These are phyloP conservation scores for Pleurotus tuoliensis DNA, from an alignment of 768 basidiomycete species.

Conservation along the genomic window DNA sequence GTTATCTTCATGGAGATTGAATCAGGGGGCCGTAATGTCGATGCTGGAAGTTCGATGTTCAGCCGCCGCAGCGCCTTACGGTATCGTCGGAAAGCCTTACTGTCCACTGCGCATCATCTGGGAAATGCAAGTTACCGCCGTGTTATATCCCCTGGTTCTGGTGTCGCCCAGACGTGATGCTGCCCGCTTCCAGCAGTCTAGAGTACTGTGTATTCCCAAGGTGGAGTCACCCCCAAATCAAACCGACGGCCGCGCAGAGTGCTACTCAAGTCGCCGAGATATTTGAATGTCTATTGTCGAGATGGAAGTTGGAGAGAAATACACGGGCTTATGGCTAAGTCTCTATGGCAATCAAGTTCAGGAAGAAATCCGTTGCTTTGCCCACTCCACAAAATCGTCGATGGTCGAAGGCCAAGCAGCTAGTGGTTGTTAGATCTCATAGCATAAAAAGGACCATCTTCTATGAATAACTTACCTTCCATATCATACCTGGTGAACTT, in stretches of 20 bases:
- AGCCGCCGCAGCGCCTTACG: background rate
- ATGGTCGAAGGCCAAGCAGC: slow-evolving; percentile 69
- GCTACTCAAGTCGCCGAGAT: too few relatives aligned
- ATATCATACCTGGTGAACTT: slow-evolving; percentile 70
- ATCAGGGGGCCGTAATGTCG: background rate
- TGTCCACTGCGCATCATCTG: background rate
- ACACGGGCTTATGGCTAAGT: too few relatives aligned
- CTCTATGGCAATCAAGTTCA: background rate
- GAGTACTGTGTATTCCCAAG: background rate
- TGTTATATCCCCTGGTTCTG: slow-evolving; percentile 1
- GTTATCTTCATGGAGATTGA: background rate
- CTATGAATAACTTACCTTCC: slow-evolving; percentile 49
- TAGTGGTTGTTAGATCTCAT: slow-evolving; percentile 18
- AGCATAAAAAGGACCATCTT: background rate
- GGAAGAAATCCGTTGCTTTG: slow-evolving; percentile 20
- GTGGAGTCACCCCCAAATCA: background rate
- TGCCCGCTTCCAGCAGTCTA: background rate
- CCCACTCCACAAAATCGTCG: slow-evolving; percentile 61
- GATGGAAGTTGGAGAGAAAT: too few relatives aligned
- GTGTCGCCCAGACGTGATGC: background rate
- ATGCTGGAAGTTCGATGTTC: background rate
- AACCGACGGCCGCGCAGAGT: background rate
- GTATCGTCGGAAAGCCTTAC: background rate
- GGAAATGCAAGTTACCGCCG: background rate
- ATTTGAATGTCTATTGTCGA: too few relatives aligned